Evolutionary conservation across 2,329 filamentous ascomycete genomes (phyloP), one percentile per base, ranked within the genome.

Genomic region (Acrocalymma vagum): DNA sequence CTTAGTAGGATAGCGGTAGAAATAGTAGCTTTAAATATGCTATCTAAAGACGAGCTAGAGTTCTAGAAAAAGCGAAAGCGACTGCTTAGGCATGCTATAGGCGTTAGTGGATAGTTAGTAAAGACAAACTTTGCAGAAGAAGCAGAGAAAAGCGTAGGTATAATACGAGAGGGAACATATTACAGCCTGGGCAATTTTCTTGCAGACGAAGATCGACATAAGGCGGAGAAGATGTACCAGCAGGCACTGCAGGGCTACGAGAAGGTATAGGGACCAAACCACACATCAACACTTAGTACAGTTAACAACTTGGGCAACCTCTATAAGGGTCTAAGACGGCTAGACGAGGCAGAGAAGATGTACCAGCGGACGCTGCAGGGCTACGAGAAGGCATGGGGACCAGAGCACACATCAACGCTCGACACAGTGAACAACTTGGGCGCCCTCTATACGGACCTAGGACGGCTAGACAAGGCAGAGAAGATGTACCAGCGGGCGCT

Each of bases 401-500:
- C 24, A 25, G 27, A 45, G 13, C 43, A 48, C 13, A 30, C n/a
- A n/a, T n/a, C n/a, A n/a, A n/a, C n/a, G n/a, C n/a, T n/a, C n/a
- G n/a, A n/a, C n/a, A n/a, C n/a, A n/a, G n/a, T n/a, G n/a, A n/a
- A n/a, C n/a, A n/a, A n/a, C n/a, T n/a, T n/a, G n/a, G n/a, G n/a
- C n/a, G 31, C 8, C 10, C n/a, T n/a, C 3, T 30, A 18, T 11
- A 20, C n/a, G n/a, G 21, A 34, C 4, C 38, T 71, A 2, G 32
- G n/a, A n/a, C n/a, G n/a, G n/a, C 41, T 53, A n/a, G 31, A 22
- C 3, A 28, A 48, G 21, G 48, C 49, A 13, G 51, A 55, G 42
- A 22, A 26, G n/a, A 53, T 55, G 49, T 55, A 55, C 29, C 14
- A 21, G n/a, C 42, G 36, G 31, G 46, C 46, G 33, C 48, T 52